Evolutionary conservation across 2,329 filamentous ascomycete genomes (phyloP), one percentile per base, ranked within the genome.

Genomic region (Fusarium sp.): DNA sequence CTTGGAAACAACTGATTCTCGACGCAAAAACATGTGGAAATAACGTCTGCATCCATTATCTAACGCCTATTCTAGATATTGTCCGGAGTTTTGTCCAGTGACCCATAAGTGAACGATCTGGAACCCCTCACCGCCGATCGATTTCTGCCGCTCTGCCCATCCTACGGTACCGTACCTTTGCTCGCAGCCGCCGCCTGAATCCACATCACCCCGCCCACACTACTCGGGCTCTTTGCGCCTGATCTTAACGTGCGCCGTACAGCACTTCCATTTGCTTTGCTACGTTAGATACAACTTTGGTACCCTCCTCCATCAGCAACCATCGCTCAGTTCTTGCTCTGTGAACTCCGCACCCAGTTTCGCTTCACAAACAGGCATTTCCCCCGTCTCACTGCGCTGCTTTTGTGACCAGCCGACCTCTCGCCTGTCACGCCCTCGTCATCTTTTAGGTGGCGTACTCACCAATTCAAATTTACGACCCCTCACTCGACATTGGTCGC

Each of bases 121-220:
- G 72, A 70, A 66, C 72, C 69, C 72, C 71, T 74, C 72, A 74
- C 72, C 72, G 72, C 72, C 70, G 72, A 74, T 74, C 72, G 62
- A 68, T 71, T 72, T 74, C 72, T 74, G 71, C 70, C 72, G 67
- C 57, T 58, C 53, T 69, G 63, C 65, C 65, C 67, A 55, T 69
- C 67, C 61, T 69, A 45, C 42, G 26, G 26, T 31, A 45, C 28
- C 28, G 42, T 18, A 16, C 42, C 34, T 28, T 51, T 40, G 34
- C 51, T 36, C 62, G 57, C 67, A 60, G 26, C 66, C 59, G 66
- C 62, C 62, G 67, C 67, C 67, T 63, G 62, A 70, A 70, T 54
- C 69, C 67, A 51, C 47, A 40, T 51, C 47, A 63, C 61, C 67
- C 67, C 67, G 58, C 62, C 58, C 69, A 70, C 69, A 68, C 69